phyloP scores from a whole-genome alignment of 176 grass and related monocot genomes.

The Eleusine coracana region DNA sequence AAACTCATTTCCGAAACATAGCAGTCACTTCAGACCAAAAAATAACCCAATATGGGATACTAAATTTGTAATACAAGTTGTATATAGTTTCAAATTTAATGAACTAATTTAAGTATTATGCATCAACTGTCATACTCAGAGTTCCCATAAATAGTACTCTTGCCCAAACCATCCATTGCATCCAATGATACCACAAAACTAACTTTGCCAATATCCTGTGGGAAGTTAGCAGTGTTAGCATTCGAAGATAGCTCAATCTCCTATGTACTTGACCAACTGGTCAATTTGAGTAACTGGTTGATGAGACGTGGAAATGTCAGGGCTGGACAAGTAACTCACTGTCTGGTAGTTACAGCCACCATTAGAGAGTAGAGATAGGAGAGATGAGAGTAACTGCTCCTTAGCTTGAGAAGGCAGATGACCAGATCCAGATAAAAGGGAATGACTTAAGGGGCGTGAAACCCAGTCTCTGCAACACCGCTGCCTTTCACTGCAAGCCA shows the following conservation, averaged over 20 bases:
- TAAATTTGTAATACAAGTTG: background rate
- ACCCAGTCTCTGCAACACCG: background rate
- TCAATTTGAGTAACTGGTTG: background rate
- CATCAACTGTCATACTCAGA: background rate
- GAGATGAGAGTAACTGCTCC: background rate
- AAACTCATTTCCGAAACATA: conserved; percentile 26
- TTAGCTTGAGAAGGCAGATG: background rate
- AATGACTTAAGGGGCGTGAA: background rate
- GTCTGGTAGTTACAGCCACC: background rate
- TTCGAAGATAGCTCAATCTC: background rate
- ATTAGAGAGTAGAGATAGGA: background rate
- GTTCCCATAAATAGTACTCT: background rate
- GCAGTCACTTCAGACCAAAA: background rate
- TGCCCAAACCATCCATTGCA: background rate
- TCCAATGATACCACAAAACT: background rate
- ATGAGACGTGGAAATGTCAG: background rate
- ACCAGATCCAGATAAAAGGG: background rate
- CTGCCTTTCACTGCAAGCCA: background rate
- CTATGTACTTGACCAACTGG: background rate
- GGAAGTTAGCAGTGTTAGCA: conserved; percentile 6
- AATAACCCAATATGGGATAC: conserved; percentile 1
- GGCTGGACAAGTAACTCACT: background rate
- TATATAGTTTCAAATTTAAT: background rate
- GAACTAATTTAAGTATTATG: background rate
- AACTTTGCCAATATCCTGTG: background rate